Base-by-base conservation (phyloP, 225 moss, liverwort and hornwort species). In the Antitrichia curtipendula region DNA sequence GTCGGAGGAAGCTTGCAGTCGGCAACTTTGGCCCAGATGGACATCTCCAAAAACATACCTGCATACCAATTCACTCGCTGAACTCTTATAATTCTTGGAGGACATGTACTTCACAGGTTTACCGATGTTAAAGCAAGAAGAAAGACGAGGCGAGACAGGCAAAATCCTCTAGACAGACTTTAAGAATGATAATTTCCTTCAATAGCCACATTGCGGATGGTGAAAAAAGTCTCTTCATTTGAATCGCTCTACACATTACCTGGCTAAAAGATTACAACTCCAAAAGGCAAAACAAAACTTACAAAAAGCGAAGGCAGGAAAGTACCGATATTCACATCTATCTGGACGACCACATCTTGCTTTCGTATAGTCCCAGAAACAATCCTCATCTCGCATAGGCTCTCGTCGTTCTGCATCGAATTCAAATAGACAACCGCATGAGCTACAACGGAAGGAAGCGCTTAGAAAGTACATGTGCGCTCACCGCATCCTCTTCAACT, bases 31-130 rank as follows among this genome's bases (percentile, higher is more conserved):
- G 58, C 96, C 95, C 72, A 99, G 91, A 88, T 99, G 99, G 47
- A 99, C 97, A 91, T 99, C 99, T 85, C 99, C 99, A 90, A 99
- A 99, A 32, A 96, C 92, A 69, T 99, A 99, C 87, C 97, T 99
- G 96, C 93, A 88, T 27, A 86, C 21, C 40, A 88, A 80, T 72
- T n/a, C 79, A 86, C 63, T 85, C 70, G 45, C 52, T 52, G 82
- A 82, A 57, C 12, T 78, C 72, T 89, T 78, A 77, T 62, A 63
- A 56, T 70, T 78, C 45, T 76, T 84, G 75, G 8, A 87, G 69
- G 82, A 86, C 38, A 73, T 21, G 25, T 63, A 76, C 63, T 81
- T 85, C 80, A 52, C 41, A 66, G 45, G 38, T 73, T 36, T 58
- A 49, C 47, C 34, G n/a, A 73, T 78, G 41, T 34, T 34, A 43